These are phyloP conservation scores for Viridothelium virens DNA, from an alignment of 495 filamentous ascomycete species.

Conservation along the genomic window DNA sequence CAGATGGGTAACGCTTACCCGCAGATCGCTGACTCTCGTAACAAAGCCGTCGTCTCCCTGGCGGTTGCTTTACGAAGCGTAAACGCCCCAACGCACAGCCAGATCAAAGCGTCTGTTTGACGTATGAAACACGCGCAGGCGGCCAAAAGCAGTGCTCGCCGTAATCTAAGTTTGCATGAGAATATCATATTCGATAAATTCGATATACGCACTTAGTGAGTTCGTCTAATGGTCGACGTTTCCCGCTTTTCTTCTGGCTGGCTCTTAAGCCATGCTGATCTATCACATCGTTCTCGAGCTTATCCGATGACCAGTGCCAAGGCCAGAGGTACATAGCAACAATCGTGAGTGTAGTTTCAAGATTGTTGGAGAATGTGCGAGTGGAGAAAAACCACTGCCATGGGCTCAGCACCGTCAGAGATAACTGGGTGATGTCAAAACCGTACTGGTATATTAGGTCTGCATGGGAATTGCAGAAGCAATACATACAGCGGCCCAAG, in stretches of 20 bases:
- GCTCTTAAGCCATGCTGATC: slow-evolving; percentile 20
- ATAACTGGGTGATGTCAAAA: slow-evolving; percentile 40
- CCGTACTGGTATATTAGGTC: neutral
- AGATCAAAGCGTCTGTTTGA: slow-evolving; percentile 85
- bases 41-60: slow-evolving; percentile 46
- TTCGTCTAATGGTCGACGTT: neutral
- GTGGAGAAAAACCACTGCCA: slow-evolving; percentile 98
- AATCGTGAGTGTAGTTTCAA: slow-evolving; percentile 82
- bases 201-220: neutral
- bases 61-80: slow-evolving; percentile 40
- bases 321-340: slow-evolving; percentile 79
- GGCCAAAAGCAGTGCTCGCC: slow-evolving; percentile 63
- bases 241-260: slow-evolving; percentile 12
- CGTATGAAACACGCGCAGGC: slow-evolving; percentile 79
- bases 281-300: slow-evolving; percentile 19
- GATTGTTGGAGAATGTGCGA: slow-evolving; percentile 84
- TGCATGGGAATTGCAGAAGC: neutral
- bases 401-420: slow-evolving; percentile 69
- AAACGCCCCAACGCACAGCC: slow-evolving; percentile 52
- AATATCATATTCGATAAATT: neutral
- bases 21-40: slow-evolving; percentile 57
- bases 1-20: slow-evolving; percentile 43
- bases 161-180: slow-evolving; percentile 42
- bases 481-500: slow-evolving; percentile 60
- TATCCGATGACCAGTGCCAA: slow-evolving; percentile 52